Percentiles rank a stretch among this genome's conserved stretches.
These are phyloP conservation scores for Phytophthora rubi DNA, from an alignment of 352 stramenopile genomes.

Conservation along the genomic window DNA sequence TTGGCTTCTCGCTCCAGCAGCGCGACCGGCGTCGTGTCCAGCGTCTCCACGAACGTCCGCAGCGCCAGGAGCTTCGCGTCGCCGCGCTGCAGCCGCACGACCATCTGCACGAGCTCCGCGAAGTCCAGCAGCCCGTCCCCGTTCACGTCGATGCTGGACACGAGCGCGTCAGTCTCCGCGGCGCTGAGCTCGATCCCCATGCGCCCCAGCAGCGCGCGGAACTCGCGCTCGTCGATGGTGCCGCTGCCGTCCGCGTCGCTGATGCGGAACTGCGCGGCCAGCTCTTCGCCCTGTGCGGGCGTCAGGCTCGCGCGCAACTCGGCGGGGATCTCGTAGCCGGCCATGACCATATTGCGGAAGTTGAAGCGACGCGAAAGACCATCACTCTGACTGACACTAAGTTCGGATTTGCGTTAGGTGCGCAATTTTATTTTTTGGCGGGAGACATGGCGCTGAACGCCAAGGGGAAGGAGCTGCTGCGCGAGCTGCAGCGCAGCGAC, in stretches of 20 bases:
- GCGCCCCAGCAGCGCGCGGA: slow-evolving; percentile 57
- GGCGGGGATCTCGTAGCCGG: slow-evolving; percentile 42
- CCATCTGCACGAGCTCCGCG: slow-evolving; percentile 58
- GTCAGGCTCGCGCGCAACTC: slow-evolving; percentile 56
- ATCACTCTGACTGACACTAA: slow-evolving; percentile 1
- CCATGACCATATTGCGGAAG: neutral
- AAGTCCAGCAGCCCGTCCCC: slow-evolving; percentile 73
- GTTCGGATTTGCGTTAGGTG: slow-evolving; percentile 6
- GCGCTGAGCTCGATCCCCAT: slow-evolving; percentile 58
- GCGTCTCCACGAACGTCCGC: slow-evolving; percentile 47
- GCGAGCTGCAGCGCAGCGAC: slow-evolving; percentile 91
- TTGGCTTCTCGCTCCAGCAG: slow-evolving; percentile 66
- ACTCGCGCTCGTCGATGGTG: slow-evolving; percentile 70
- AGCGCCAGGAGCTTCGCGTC: slow-evolving; percentile 57
- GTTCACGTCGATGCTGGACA: slow-evolving; percentile 62
- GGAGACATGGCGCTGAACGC: slow-evolving; percentile 69
- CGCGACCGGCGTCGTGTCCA: slow-evolving; percentile 69
- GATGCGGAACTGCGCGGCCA: slow-evolving; percentile 65
- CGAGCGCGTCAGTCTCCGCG: slow-evolving; percentile 52
- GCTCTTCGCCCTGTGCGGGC: slow-evolving; percentile 57
- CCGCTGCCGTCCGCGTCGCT: slow-evolving; percentile 63
- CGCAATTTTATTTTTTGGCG: slow-evolving; percentile 26
- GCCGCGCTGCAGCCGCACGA: slow-evolving; percentile 61
- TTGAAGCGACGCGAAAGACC: slow-evolving; percentile 20
- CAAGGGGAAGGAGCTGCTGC: slow-evolving; percentile 87